Conservation (phyloP, 768 basidiomycete species). For the Mycena albidolilacea region DNA sequence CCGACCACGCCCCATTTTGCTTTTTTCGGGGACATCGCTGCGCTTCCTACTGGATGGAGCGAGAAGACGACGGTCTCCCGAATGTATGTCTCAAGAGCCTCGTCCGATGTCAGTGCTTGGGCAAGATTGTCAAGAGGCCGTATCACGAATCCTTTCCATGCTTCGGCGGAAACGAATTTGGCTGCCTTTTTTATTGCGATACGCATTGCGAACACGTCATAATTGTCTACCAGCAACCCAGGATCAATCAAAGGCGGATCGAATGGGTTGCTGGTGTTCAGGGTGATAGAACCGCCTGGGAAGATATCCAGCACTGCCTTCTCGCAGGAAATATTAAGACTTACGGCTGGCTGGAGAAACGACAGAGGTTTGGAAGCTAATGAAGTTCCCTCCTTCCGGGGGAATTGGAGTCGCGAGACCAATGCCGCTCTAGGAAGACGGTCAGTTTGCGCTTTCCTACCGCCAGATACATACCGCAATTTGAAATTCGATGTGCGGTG, state of each 20-base stretch:
- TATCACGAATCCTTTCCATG: slow-evolving; percentile 48
- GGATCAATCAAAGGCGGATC: slow-evolving; percentile 47
- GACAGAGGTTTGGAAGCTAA: slow-evolving; percentile 16
- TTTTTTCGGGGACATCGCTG: slow-evolving; percentile 46
- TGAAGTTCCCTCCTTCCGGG: slow-evolving; percentile 28
- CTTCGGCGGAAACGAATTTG: slow-evolving; percentile 45
- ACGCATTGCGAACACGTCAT: slow-evolving; percentile 47
- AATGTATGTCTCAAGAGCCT: slow-evolving; percentile 43
- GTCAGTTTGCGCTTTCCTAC: background rate
- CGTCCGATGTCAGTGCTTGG: slow-evolving; percentile 44
- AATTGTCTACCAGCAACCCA: slow-evolving; percentile 36
- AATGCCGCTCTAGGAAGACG: slow-evolving; percentile 10
- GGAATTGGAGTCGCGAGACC: slow-evolving; percentile 26
- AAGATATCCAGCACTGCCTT: too few relatives aligned
- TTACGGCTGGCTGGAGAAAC: slow-evolving; percentile 32
- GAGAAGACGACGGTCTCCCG: slow-evolving; percentile 38
- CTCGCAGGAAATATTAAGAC: background rate
- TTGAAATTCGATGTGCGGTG: slow-evolving; percentile 45
- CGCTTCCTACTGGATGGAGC: slow-evolving; percentile 49
- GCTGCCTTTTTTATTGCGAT: slow-evolving; percentile 44
- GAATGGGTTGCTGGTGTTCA: slow-evolving; percentile 47
- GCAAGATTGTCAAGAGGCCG: slow-evolving; percentile 38
- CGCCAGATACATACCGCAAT: slow-evolving; percentile 11
- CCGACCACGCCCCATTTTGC: slow-evolving; percentile 51
- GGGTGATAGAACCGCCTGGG: slow-evolving; percentile 44